phyloP scores from a whole-genome alignment of 139 green algal species.

The Axilococcus clingmanii region DNA sequence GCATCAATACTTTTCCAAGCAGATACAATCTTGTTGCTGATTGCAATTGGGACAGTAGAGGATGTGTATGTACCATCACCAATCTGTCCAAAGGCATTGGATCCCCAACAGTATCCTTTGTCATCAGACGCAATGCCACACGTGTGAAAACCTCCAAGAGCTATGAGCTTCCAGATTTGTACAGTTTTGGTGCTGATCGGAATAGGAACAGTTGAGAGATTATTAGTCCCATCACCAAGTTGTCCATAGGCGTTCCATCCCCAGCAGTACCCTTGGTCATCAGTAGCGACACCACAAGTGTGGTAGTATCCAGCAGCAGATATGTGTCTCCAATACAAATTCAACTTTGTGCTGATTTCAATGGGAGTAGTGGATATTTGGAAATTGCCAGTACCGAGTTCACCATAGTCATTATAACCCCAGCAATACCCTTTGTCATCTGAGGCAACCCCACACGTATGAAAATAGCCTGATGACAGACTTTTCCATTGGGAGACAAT shows the following conservation, averaged over 20 bases:
- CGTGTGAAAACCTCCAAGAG: constrained; percentile 59
- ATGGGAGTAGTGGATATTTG: neutral
- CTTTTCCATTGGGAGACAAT: neutral
- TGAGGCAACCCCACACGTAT: constrained; percentile 1
- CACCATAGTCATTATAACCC: neutral
- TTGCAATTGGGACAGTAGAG: too few species aligned
- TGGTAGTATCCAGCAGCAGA: constrained; percentile 1
- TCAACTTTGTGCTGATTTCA: neutral
- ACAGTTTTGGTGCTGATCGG: too few species aligned
- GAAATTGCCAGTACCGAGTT: neutral
- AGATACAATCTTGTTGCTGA: too few species aligned
- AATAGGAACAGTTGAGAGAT: too few species aligned
- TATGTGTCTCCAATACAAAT: neutral
- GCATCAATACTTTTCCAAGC: too few species aligned
- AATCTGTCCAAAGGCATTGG: neutral
- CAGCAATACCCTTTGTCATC: neutral
- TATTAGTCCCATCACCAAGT: neutral
- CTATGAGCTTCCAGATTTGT: too few species aligned
- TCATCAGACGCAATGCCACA: constrained; percentile 56
- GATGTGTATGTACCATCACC: constrained; percentile 19
- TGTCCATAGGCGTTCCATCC: neutral
- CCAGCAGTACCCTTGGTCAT: neutral
- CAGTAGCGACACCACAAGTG: neutral
- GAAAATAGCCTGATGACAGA: neutral
- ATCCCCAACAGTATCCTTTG: constrained; percentile 21